These are phyloP conservation scores for Talaromyces marneffei DNA, from an alignment of 2,329 filamentous ascomycete species.

Conservation along the genomic window DNA sequence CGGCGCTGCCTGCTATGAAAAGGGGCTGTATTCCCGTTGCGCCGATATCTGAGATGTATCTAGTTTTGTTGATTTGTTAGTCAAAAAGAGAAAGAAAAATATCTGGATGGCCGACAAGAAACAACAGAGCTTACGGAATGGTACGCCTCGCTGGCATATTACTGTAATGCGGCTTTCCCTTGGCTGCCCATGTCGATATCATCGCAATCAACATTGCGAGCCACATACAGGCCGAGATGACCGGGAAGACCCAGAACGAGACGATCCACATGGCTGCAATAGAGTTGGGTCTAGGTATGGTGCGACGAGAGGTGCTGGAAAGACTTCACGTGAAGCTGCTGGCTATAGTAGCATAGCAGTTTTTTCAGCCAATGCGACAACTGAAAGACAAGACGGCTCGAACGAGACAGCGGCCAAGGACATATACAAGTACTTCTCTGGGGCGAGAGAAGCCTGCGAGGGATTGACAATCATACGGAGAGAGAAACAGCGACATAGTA, in stretches of 20 bases:
- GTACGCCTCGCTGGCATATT: slow-evolving; percentile 49
- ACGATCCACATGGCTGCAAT: slow-evolving; percentile 37
- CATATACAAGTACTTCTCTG: background rate
- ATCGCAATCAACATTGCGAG: slow-evolving; percentile 56
- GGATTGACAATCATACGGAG: background rate
- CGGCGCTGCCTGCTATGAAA: slow-evolving; percentile 55
- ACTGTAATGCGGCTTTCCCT: slow-evolving; percentile 48
- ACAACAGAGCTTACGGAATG: slow-evolving; percentile 47
- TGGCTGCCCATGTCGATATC: slow-evolving; percentile 51
- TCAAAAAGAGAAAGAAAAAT: background rate
- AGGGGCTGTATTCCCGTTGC: slow-evolving; percentile 55
- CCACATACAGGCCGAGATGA: slow-evolving; percentile 55
- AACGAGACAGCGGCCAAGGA: background rate
- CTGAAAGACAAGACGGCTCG: background rate
- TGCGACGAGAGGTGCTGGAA: background rate
- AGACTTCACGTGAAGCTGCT: too few species aligned
- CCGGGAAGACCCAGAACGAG: slow-evolving; percentile 51
- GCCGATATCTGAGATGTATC: slow-evolving; percentile 51
- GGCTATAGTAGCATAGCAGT: too few species aligned
- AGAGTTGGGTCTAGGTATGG: background rate
- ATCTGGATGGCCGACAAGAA: background rate
- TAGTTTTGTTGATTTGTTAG: slow-evolving; percentile 16
- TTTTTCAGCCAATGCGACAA: background rate
- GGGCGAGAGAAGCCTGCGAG: background rate
- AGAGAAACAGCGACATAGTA: background rate